Conservation (phyloP, 352 stramenopile genomes). For the Hyaloperonospora brassicae region DNA sequence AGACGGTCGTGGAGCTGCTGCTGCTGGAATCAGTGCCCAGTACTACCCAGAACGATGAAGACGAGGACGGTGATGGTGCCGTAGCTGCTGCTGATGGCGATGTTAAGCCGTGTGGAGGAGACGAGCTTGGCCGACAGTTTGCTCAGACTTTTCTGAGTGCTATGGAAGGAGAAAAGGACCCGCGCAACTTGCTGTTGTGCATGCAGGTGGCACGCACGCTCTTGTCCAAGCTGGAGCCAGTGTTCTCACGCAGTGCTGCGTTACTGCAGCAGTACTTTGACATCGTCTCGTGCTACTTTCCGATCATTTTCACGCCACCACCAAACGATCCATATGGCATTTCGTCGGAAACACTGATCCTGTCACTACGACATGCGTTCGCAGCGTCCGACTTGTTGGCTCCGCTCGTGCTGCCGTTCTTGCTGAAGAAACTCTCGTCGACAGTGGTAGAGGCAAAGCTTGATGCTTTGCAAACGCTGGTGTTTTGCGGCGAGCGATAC, state of each 20-base stretch:
- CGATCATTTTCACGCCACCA: constrained; percentile 87
- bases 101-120: constrained; percentile 1
- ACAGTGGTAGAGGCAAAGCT: constrained; percentile 74
- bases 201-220: constrained; percentile 63
- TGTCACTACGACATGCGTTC: constrained; percentile 74
- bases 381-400: constrained; percentile 70
- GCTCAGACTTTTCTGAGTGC: constrained; percentile 67
- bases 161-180: constrained; percentile 88
- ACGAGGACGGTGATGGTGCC: constrained; percentile 16
- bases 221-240: constrained; percentile 41
- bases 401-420: constrained; percentile 73
- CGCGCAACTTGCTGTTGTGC: constrained; percentile 75
- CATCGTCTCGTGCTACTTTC: constrained; percentile 88
- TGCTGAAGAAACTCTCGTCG: constrained; percentile 81
- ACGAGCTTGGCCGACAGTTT: constrained; percentile 48
- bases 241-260: constrained; percentile 61
- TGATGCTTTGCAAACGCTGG: constrained; percentile 74
- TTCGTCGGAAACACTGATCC: constrained; percentile 76
- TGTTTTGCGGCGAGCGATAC: constrained; percentile 75
- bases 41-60: constrained; percentile 15
- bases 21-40: constrained; percentile 27
- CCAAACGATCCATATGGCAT: constrained; percentile 88
- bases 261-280: constrained; percentile 84
- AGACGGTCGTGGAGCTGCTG: constrained; percentile 42
- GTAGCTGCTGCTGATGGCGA: background rate